These are phyloP conservation scores for Desmodesmus armatus DNA, from an alignment of 139 green algal species.

Conservation along the genomic window DNA sequence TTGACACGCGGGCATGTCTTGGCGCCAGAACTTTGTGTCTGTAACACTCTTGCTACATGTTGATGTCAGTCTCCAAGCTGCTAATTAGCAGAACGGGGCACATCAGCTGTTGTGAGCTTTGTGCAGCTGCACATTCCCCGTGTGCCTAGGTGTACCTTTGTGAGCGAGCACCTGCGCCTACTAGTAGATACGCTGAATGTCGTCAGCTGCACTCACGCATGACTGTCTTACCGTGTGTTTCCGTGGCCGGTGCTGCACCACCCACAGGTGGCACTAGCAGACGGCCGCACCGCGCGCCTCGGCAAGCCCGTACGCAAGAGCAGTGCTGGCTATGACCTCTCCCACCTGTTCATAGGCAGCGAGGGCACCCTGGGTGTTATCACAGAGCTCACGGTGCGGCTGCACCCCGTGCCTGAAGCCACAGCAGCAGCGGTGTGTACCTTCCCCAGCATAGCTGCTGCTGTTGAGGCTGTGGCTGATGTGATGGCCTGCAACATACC, in stretches of 20 bases:
- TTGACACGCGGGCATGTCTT: no score
- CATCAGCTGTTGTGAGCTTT: no score
- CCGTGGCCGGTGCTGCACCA: conserved; percentile 6
- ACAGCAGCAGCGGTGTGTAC: conserved; percentile 63
- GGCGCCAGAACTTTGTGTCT: no score
- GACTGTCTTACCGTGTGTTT: background rate
- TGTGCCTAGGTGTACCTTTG: no score
- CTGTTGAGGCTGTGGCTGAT: conserved; percentile 62
- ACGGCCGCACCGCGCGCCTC: conserved; percentile 46
- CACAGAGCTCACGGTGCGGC: conserved; percentile 47
- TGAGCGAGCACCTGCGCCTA: no score
- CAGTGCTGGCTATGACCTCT: conserved; percentile 76
- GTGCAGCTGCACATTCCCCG: no score
- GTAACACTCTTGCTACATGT: no score
- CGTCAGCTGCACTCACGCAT: background rate
- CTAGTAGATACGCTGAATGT: no score
- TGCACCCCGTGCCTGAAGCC: conserved; percentile 41
- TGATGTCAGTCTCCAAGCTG: no score
- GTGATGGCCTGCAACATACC: conserved; percentile 70
- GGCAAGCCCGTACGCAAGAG: conserved; percentile 40
- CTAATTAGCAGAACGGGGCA: no score
- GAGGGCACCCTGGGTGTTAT: conserved; percentile 78
- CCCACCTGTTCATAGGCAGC: conserved; percentile 67
- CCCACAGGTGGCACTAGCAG: conserved; percentile 58
- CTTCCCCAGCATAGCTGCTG: conserved; percentile 57